Evolutionary conservation across 345 rosid species (phyloP).

Genomic region (Melaleuca quinquenervia): DNA sequence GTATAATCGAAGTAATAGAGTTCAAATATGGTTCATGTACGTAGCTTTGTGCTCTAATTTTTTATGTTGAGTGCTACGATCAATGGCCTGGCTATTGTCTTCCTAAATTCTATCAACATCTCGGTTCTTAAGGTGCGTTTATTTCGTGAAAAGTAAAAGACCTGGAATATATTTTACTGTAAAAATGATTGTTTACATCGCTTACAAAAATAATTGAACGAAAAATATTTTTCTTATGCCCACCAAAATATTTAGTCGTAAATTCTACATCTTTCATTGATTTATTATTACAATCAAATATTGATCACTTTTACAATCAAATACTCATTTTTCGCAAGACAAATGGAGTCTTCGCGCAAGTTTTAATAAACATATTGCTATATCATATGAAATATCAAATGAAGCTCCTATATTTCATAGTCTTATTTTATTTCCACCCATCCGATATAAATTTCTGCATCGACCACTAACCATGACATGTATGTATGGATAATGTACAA

Average conservation of each 20-base stretch:
- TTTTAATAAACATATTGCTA: neutral
- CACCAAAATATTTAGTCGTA: neutral
- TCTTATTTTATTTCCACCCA: neutral
- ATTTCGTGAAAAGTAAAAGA: neutral
- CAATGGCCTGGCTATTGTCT: neutral
- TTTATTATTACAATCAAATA: neutral
- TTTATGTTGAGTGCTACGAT: neutral
- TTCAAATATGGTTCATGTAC: neutral
- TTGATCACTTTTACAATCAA: neutral
- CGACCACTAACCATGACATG: neutral
- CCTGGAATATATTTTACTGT: neutral
- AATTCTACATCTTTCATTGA: neutral
- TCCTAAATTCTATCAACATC: neutral
- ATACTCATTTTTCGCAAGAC: neutral
- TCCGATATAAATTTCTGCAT: neutral
- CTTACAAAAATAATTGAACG: neutral
- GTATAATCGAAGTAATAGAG: neutral
- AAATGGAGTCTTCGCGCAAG: neutral
- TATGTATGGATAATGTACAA: neutral
- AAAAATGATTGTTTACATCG: fast-evolving
- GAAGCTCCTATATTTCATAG: neutral
- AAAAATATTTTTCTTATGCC: neutral
- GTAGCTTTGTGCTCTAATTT: neutral
- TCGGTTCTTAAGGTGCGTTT: neutral
- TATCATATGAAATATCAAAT: neutral